Evolutionary conservation across 2,329 filamentous ascomycete species (phyloP).

Genomic region (Ceratocystis albifundus): DNA sequence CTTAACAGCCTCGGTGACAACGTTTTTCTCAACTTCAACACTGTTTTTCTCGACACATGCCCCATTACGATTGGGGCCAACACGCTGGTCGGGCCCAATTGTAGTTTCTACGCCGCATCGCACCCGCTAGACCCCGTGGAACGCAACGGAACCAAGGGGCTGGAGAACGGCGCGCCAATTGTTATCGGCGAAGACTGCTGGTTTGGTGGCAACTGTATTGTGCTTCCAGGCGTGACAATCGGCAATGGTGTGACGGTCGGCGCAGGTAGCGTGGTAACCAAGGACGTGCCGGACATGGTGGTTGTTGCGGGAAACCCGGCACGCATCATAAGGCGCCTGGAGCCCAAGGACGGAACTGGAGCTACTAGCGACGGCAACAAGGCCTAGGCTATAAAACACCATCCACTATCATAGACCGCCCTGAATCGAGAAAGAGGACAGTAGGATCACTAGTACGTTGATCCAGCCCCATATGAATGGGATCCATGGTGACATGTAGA

Average conservation of each 20-base stretch:
- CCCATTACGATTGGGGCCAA: conserved; percentile 62
- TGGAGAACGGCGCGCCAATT: conserved; percentile 63
- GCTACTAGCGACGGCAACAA: not conserved
- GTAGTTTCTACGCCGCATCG: conserved; percentile 60
- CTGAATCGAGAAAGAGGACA: conserved; percentile 88
- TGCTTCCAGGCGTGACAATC: conserved; percentile 68
- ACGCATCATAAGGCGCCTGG: conserved; percentile 35
- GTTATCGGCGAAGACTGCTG: conserved; percentile 70
- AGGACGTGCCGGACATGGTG: conserved; percentile 52
- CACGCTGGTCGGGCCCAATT: conserved; percentile 68
- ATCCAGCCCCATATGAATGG: conserved; percentile 80
- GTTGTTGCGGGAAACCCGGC: conserved; percentile 59
- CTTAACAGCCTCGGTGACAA: conserved; percentile 47
- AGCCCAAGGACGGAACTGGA: conserved; percentile 17
- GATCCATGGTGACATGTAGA: conserved; percentile 89
- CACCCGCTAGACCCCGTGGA: conserved; percentile 67
- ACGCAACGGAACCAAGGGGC: conserved; percentile 62
- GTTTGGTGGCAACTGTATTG: conserved; percentile 59
- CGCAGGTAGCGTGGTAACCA: conserved; percentile 74
- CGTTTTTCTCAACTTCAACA: conserved; percentile 65
- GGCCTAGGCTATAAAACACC: not conserved
- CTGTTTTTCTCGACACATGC: conserved; percentile 66
- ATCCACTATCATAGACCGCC: conserved; percentile 54
- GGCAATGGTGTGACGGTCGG: conserved; percentile 63
- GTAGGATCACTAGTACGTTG: conserved; percentile 68